Conservation (phyloP, 129 eudicot species). For the Lactuca sativa region DNA sequence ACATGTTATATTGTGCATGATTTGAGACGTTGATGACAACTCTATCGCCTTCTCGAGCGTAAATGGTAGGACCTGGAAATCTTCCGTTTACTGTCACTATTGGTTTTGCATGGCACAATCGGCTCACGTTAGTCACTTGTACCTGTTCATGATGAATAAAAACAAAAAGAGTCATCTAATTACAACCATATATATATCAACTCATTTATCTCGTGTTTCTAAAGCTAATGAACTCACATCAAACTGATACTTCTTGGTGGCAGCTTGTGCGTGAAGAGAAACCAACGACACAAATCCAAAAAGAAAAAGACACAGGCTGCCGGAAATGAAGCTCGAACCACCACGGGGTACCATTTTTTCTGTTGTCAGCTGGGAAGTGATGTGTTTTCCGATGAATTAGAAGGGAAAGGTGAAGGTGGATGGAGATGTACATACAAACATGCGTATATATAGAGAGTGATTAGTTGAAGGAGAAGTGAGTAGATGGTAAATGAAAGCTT, state of each 20-base stretch:
- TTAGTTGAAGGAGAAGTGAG: conserved; percentile 38
- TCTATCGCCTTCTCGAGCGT: conserved; percentile 53
- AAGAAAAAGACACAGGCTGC: conserved; percentile 11
- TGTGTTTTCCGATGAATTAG: background rate
- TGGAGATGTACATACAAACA: conserved; percentile 12
- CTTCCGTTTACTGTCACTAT: conserved; percentile 47
- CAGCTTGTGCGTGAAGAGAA: conserved; percentile 34
- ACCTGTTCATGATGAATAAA: conserved; percentile 21
- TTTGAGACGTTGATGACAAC: conserved; percentile 44
- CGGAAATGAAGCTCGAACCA: conserved; percentile 6
- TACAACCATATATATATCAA: background rate
- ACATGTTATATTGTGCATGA: conserved; percentile 41
- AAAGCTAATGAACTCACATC: conserved; percentile 34
- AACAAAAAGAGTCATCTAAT: background rate
- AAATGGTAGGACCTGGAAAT: conserved; percentile 58
- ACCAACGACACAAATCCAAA: conserved; percentile 15
- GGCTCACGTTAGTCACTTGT: conserved; percentile 57
- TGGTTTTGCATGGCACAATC: conserved; percentile 53
- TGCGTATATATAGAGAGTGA: conserved; percentile 4
- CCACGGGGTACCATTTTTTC: conserved; percentile 31
- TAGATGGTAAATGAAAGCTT: conserved; percentile 35
- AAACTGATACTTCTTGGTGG: conserved; percentile 49
- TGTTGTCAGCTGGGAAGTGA: conserved; percentile 2
- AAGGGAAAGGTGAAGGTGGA: conserved; percentile 10
- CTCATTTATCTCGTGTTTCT: background rate